Conservation (phyloP, 306 rosid species). For the Coriaria nepalensis region DNA sequence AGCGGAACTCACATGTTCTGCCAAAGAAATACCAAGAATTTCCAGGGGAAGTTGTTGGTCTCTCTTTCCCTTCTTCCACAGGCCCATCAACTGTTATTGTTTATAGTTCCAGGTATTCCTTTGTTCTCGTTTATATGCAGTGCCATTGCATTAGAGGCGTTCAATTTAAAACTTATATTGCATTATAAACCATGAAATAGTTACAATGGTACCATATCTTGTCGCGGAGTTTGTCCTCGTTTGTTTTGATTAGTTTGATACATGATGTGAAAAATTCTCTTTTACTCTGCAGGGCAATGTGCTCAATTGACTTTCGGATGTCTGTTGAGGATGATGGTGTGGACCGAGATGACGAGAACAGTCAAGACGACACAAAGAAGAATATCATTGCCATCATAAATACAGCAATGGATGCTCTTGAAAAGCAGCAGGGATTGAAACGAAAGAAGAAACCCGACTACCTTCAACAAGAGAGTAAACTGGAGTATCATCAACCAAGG, state of each 20-base stretch:
- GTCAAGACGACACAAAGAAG: conserved; percentile 34
- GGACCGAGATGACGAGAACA: conserved; percentile 52
- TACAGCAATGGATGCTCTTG: not conserved
- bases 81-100: conserved; percentile 56
- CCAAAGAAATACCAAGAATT: conserved; percentile 82
- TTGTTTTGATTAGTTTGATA: not conserved
- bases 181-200: too few species aligned
- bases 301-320: conserved; percentile 76
- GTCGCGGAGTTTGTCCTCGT: too few species aligned
- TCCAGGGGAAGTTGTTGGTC: conserved; percentile 96
- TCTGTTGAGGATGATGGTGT: conserved; percentile 70
- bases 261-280: conserved; percentile 19
- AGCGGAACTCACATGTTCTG: conserved; percentile 45
- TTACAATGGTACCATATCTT: too few species aligned
- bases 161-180: too few species aligned
- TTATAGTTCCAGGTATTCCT: conserved; percentile 78
- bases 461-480: conserved; percentile 23
- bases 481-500: conserved; percentile 18
- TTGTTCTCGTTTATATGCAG: not conserved
- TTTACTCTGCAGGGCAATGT: conserved; percentile 62
- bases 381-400: conserved; percentile 19
- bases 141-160: not conserved
- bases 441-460: conserved; percentile 22
- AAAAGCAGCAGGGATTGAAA: conserved; percentile 22
- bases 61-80: conserved; percentile 68